Evolutionary conservation across 1,139 yeast species (phyloP), one percentile per base, ranked within the genome.

Genomic region (Sugiyamaella japonica): DNA sequence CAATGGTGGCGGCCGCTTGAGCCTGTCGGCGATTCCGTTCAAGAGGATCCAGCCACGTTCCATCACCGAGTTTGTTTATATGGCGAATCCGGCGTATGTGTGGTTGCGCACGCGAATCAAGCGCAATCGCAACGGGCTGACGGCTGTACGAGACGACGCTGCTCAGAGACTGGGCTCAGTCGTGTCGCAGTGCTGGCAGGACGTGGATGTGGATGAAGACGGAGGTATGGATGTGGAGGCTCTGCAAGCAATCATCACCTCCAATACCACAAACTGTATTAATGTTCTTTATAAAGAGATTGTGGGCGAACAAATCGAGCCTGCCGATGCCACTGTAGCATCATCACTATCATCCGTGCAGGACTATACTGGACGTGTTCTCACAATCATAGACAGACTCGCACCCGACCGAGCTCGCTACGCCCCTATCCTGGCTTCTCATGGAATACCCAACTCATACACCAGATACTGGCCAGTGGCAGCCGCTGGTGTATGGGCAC

Each of bases 381-480:
- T 48, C n/a, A 13, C 38, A 31, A 28, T 37, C 25, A 28, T 48
- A 7, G 17, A 48, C n/a, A 20, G 12, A 29, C 31, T 48, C 7
- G 4, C 44, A 12, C 20, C 44, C 29, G 51, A 48, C 16, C 38
- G 29, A 20, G 13, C 20, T 6, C 37, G 51, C 9, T 41, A 39
- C 16, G 15, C 31, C 3, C 17, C 34, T 8, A 31, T 28, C 10
- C 7, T 41, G 15, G 40, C 47, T 3, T 38, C 48, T 13, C 59
- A 73, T 65, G 58, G 73, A 56, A 68, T 73, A 64, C 96, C 96
- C 1, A 65, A 76, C 1, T 65, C 73, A 32, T 46, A 77, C 7
- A 72, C 77, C 0, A 76, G 91, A 50, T 83, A 84, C 69, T 90
- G 97, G 97, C 86, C 91, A 71, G 2, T 81, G 5, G 47, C 60